phyloP scores from a whole-genome alignment of 2,329 filamentous ascomycete species.

The Cercospora sp. region DNA sequence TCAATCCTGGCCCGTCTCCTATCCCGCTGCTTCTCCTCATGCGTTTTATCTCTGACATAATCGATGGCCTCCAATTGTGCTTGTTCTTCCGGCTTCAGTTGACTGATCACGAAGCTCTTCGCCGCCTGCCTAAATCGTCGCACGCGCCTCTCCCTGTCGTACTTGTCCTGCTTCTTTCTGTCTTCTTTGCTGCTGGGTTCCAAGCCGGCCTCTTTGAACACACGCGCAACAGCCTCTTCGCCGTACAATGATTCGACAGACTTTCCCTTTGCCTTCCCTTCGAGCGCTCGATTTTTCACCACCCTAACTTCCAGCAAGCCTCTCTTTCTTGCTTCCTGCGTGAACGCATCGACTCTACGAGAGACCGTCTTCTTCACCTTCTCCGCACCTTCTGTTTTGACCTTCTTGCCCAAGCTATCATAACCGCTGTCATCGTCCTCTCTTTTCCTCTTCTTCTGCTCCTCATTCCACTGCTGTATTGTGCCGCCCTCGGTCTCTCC shows the following conservation, averaged over 20 bases:
- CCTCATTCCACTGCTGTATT: slow-evolving; percentile 40
- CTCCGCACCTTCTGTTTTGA: slow-evolving; percentile 11
- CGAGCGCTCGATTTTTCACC: neutral
- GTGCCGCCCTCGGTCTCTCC: slow-evolving; percentile 78
- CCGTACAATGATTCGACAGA: slow-evolving; percentile 7
- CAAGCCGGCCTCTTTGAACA: slow-evolving; percentile 16
- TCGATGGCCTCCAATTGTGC: neutral
- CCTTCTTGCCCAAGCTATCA: slow-evolving; percentile 24
- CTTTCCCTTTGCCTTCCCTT: slow-evolving; percentile 15
- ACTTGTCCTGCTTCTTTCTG: slow-evolving; percentile 19
- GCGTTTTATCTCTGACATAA: neutral
- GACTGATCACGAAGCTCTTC: slow-evolving; percentile 17
- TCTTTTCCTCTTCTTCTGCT: slow-evolving; percentile 21
- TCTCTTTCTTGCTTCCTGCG: slow-evolving; percentile 14
- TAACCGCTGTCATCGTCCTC: slow-evolving; percentile 10
- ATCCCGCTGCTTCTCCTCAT: slow-evolving; percentile 11
- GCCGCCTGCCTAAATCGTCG: slow-evolving; percentile 26
- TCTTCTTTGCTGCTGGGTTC: neutral
- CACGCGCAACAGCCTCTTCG: slow-evolving; percentile 7
- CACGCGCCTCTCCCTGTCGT: slow-evolving; percentile 20
- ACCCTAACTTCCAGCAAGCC: slow-evolving; percentile 14
- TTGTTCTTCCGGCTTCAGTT: slow-evolving; percentile 19
- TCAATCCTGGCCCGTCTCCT: slow-evolving; percentile 12
- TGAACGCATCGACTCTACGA: slow-evolving; percentile 6
- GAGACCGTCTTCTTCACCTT: slow-evolving; percentile 11